Evolutionary conservation across 495 filamentous ascomycete genomes (phyloP).

Genomic region (Cercophora scortea): DNA sequence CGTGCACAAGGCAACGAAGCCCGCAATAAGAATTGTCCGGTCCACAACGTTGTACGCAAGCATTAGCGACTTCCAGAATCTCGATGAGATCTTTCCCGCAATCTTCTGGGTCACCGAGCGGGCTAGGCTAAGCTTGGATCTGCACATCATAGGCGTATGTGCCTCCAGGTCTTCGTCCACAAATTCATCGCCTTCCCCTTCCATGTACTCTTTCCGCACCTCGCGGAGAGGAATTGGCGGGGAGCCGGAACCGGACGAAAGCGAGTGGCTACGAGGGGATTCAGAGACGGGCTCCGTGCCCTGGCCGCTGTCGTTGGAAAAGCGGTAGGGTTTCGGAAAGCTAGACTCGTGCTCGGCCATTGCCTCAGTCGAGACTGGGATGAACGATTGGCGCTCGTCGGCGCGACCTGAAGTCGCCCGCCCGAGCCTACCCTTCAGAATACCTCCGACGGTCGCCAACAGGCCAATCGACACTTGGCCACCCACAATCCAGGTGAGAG

Average conservation of each 20-base stretch:
- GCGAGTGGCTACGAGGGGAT: slow-evolving; percentile 56
- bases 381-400: slow-evolving; percentile 45
- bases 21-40: slow-evolving; percentile 41
- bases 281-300: slow-evolving; percentile 69
- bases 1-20: slow-evolving; percentile 51
- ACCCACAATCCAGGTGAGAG: slow-evolving; percentile 61
- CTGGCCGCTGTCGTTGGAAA: slow-evolving; percentile 83
- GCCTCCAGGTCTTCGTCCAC: slow-evolving; percentile 24
- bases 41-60: slow-evolving; percentile 36
- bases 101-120: slow-evolving; percentile 22
- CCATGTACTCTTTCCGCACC: slow-evolving; percentile 41
- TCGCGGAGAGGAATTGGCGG: slow-evolving; percentile 45
- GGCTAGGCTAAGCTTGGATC: slow-evolving; percentile 3
- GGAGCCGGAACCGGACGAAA: slow-evolving; percentile 44
- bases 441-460: slow-evolving; percentile 43
- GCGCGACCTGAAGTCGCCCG: slow-evolving; percentile 6
- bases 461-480: slow-evolving; percentile 64
- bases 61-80: slow-evolving; percentile 34
- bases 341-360: slow-evolving; percentile 51
- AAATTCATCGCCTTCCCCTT: slow-evolving; percentile 32
- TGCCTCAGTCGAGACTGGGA: slow-evolving; percentile 61
- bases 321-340: slow-evolving; percentile 49
- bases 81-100: slow-evolving; percentile 29
- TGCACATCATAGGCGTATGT: slow-evolving; percentile 12
- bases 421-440: slow-evolving; percentile 14